Evolutionary conservation across 148 eudicot species (phyloP).

Genomic region (Rhododendron ferrugineum): DNA sequence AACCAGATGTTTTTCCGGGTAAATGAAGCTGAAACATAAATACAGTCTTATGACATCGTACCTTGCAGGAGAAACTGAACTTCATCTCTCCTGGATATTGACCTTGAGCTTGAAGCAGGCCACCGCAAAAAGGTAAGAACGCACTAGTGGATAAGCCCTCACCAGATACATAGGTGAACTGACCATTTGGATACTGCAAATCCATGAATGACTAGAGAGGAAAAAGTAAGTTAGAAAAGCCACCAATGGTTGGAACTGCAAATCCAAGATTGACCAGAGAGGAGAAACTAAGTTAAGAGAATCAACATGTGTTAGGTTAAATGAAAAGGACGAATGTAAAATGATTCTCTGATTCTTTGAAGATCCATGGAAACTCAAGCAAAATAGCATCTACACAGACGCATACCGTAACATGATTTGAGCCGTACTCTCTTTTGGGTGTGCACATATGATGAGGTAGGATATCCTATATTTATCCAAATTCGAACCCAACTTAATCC

Average conservation of each 20-base stretch:
- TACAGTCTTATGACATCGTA: constrained; percentile 14
- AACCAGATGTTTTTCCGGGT: neutral
- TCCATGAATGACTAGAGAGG: constrained; percentile 90
- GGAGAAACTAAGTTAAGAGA: neutral
- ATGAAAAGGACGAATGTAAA: neutral
- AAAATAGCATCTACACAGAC: neutral
- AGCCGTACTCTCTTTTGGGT: neutral
- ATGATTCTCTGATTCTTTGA: neutral
- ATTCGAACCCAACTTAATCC: neutral
- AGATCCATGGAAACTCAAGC: neutral
- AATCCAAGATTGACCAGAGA: neutral
- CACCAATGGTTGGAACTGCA: neutral
- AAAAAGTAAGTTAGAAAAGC: constrained; percentile 16
- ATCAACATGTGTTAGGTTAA: neutral
- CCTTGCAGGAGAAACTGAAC: constrained; percentile 95
- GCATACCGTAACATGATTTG: neutral
- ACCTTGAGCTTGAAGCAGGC: constrained; percentile 97
- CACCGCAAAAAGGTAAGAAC: constrained; percentile 74
- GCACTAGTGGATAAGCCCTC: constrained; percentile 94
- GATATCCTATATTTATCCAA: neutral
- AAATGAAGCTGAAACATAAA: neutral
- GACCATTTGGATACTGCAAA: constrained; percentile 95
- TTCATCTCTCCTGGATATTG: constrained; percentile 96
- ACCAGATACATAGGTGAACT: constrained; percentile 83
- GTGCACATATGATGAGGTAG: neutral